Conservation (phyloP, 495 filamentous ascomycete genomes). For the Aspergillus wentii region DNA sequence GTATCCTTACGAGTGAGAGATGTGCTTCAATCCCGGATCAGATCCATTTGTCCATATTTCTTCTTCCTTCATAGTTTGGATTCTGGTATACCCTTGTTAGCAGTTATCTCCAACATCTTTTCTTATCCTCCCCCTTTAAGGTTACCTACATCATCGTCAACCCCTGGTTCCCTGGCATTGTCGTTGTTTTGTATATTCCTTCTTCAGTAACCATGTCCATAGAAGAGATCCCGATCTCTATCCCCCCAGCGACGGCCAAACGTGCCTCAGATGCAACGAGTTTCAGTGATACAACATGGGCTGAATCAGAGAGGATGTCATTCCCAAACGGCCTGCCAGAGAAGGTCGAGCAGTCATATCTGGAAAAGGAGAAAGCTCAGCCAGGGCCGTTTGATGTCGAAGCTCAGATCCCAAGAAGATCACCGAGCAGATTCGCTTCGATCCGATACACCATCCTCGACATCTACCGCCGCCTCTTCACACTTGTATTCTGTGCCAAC, state of each 20-base stretch:
- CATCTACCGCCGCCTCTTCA: slow-evolving; percentile 50
- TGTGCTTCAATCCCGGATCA: slow-evolving; percentile 1
- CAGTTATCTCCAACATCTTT: background rate
- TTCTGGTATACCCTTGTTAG: slow-evolving; percentile 7
- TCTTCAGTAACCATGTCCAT: too few relatives aligned
- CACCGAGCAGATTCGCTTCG: slow-evolving; percentile 15
- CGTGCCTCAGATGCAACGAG: slow-evolving; percentile 12
- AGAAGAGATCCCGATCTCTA: slow-evolving; percentile 19
- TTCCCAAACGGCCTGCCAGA: slow-evolving; percentile 22
- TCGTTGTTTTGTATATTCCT: too few relatives aligned
- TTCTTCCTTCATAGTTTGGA: too few relatives aligned
- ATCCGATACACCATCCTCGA: slow-evolving; percentile 36
- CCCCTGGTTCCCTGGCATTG: too few relatives aligned
- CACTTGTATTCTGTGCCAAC: slow-evolving; percentile 48
- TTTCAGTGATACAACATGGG: slow-evolving; percentile 19
- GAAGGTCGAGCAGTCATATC: slow-evolving; percentile 13
- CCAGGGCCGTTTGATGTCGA: slow-evolving; percentile 29
- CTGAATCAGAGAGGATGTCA: slow-evolving; percentile 15
- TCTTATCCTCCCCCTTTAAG: slow-evolving; percentile 3
- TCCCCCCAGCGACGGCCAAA: slow-evolving; percentile 19
- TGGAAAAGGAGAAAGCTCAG: background rate
- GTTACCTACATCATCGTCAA: slow-evolving; percentile 15
- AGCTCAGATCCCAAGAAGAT: slow-evolving; percentile 33
- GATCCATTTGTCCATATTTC: slow-evolving; percentile 3
- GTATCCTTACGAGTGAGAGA: slow-evolving; percentile 4